Evolutionary conservation across 2,329 filamentous ascomycete genomes (phyloP).

Genomic region (Botrytis sinoallii): DNA sequence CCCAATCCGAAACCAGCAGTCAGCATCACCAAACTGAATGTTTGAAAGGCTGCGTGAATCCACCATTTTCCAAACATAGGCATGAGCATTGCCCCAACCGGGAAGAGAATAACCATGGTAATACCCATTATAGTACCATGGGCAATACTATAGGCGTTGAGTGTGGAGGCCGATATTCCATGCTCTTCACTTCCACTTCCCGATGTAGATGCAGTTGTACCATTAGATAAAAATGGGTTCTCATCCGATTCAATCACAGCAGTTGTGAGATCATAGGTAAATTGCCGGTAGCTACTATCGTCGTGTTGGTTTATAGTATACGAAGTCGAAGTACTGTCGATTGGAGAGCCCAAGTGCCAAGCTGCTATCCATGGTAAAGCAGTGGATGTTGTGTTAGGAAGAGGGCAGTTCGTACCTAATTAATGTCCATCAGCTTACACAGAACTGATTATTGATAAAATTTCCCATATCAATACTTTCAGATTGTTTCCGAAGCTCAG

Average conservation of each 20-base stretch:
- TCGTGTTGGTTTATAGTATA: conserved; percentile 28
- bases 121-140: conserved; percentile 62
- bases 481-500: neutral
- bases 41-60: conserved; percentile 56
- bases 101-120: conserved; percentile 57
- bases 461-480: neutral
- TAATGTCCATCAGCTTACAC: neutral
- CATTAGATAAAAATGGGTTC: conserved; percentile 30
- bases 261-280: conserved; percentile 31
- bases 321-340: conserved; percentile 25
- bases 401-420: conserved; percentile 27
- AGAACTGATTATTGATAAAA: neutral
- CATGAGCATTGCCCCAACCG: conserved; percentile 58
- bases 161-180: neutral
- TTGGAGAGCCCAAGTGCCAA: conserved; percentile 29
- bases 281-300: conserved; percentile 18
- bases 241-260: conserved; percentile 27
- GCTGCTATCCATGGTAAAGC: conserved; percentile 33
- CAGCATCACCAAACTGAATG: conserved; percentile 53
- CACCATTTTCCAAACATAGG: conserved; percentile 49
- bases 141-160: conserved; percentile 34
- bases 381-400: conserved; percentile 19
- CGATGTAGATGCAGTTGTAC: conserved; percentile 1
- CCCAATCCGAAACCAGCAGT: conserved; percentile 63
- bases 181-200: neutral